A percentile compares a stretch with the other conserved stretches of the same genome.
Evolutionary conservation across 2,329 filamentous ascomycete genomes (phyloP).

Genomic region (Fusarium sp.): DNA sequence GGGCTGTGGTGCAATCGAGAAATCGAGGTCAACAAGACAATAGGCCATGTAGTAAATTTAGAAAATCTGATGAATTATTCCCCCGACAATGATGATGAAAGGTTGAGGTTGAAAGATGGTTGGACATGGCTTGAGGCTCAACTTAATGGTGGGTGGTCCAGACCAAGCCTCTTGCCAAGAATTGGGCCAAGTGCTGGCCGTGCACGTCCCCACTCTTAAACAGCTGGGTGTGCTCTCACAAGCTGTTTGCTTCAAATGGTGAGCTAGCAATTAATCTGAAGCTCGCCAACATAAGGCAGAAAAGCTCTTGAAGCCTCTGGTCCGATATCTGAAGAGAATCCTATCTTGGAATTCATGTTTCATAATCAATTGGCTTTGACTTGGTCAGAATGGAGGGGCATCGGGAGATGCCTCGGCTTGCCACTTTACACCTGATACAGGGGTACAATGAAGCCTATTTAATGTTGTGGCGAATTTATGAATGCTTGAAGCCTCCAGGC

Average conservation of each 20-base stretch:
- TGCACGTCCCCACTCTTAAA: constrained; percentile 19
- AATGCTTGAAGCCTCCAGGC: neutral
- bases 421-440: neutral
- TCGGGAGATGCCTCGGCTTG: neutral
- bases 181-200: constrained; percentile 1
- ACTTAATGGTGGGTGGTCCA: constrained; percentile 3
- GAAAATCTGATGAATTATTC: neutral
- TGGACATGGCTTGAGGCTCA: constrained; percentile 14
- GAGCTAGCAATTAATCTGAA: neutral
- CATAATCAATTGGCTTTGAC: neutral
- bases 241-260: neutral
- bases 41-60: neutral
- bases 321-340: too few relatives aligned
- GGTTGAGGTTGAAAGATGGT: constrained; percentile 7
- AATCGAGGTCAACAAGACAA: neutral
- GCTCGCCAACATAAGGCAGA: too few relatives aligned
- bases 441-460: neutral
- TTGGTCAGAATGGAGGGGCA: neutral
- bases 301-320: too few relatives aligned
- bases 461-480: neutral
- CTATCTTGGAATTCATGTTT: neutral
- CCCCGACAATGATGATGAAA: neutral
- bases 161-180: constrained; percentile 27
- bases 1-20: rapidly evolving
- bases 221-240: neutral